These are phyloP conservation scores for Naegleria fowleri DNA, from an alignment of 208 protist species.

Conservation along the genomic window DNA sequence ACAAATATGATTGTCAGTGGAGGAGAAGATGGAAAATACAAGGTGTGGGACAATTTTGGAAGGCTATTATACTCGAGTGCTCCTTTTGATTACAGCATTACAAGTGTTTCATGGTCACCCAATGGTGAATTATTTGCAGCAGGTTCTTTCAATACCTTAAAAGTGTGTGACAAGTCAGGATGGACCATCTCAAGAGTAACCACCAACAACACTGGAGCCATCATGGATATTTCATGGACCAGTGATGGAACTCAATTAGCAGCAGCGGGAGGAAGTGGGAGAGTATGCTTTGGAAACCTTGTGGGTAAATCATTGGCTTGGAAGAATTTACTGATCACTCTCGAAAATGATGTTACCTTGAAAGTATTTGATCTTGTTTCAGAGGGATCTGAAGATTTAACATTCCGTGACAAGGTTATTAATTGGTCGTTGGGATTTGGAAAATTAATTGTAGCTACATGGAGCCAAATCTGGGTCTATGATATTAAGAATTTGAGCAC, in stretches of 20 bases:
- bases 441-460: slow-evolving; percentile 82
- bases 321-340: slow-evolving; percentile 67
- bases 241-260: slow-evolving; percentile 88
- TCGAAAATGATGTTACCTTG: slow-evolving; percentile 71
- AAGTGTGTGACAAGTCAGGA: slow-evolving; percentile 90
- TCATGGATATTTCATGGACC: slow-evolving; percentile 81
- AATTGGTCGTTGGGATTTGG: slow-evolving; percentile 78
- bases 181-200: slow-evolving; percentile 42
- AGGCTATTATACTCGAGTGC: slow-evolving; percentile 73
- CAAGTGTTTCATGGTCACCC: slow-evolving; percentile 75
- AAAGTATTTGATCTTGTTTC: slow-evolving; percentile 73
- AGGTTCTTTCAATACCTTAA: slow-evolving; percentile 86
- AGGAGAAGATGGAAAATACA: slow-evolving; percentile 89
- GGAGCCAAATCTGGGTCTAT: slow-evolving; percentile 80
- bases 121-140: slow-evolving; percentile 89
- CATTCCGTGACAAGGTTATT: slow-evolving; percentile 78
- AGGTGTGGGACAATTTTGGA: slow-evolving; percentile 90
- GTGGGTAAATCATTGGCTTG: slow-evolving; percentile 73
- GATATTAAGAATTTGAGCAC: slow-evolving; percentile 67
- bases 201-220: slow-evolving; percentile 66
- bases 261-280: slow-evolving; percentile 77
- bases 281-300: slow-evolving; percentile 79
- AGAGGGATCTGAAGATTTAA: slow-evolving; percentile 74
- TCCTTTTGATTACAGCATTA: slow-evolving; percentile 71
- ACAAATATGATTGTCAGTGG: slow-evolving; percentile 86